phyloP scores from a whole-genome alignment of 208 protist genomes.

The Crithidia fasciculata region DNA sequence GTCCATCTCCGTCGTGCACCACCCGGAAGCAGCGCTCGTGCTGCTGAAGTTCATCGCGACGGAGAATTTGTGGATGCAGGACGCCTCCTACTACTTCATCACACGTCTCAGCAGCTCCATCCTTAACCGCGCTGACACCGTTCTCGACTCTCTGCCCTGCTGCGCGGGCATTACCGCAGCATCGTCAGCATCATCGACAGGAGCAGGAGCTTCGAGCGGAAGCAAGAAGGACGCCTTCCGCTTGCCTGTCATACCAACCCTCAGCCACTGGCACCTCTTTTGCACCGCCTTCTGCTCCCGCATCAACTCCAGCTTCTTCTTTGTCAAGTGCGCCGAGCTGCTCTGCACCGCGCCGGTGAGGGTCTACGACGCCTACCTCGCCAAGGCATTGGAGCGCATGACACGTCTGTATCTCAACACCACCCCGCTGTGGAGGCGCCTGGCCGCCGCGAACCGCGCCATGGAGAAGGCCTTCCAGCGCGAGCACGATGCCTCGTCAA shows the following conservation, averaged over 20 bases:
- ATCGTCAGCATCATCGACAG: background rate
- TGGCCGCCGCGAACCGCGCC: constrained; percentile 25
- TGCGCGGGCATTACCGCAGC: constrained; percentile 6
- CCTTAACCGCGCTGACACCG: constrained; percentile 32
- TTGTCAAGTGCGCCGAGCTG: constrained; percentile 60
- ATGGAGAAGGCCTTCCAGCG: constrained; percentile 16
- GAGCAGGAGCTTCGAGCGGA: background rate
- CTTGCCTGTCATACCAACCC: constrained; percentile 30
- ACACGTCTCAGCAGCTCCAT: constrained; percentile 31
- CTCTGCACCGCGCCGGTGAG: constrained; percentile 46
- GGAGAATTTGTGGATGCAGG: constrained; percentile 40
- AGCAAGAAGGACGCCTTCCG: constrained; percentile 11
- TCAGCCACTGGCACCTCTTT: constrained; percentile 79
- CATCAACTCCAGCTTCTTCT: constrained; percentile 68
- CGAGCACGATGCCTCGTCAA: background rate
- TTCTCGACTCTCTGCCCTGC: constrained; percentile 14
- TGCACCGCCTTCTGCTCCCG: constrained; percentile 66
- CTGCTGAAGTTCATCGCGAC: constrained; percentile 49
- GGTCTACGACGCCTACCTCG: constrained; percentile 42
- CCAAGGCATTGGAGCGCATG: constrained; percentile 33
- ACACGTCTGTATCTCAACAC: constrained; percentile 33
- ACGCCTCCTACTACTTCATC: constrained; percentile 42
- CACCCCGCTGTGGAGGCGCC: constrained; percentile 29
- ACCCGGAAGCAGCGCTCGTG: constrained; percentile 47
- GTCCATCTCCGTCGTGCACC: constrained; percentile 35